Evolutionary conservation across 179 eudicot species (phyloP).

Genomic region (Silene vulgaris): DNA sequence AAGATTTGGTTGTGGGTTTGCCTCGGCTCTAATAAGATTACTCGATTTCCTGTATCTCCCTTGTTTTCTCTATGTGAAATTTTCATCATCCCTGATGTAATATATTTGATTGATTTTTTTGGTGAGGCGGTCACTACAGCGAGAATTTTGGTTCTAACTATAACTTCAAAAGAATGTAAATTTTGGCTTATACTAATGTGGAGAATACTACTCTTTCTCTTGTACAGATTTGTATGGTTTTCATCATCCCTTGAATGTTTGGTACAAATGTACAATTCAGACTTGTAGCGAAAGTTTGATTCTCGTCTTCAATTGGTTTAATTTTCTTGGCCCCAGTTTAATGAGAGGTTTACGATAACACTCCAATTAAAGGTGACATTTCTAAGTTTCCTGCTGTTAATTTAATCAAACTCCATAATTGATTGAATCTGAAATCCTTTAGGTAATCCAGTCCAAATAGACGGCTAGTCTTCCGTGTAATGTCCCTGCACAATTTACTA

Average conservation of each 20-base stretch:
- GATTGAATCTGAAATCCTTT: not conserved
- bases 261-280: not conserved
- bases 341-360: not conserved
- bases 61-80: slow-evolving; percentile 2
- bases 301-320: not conserved
- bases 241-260: not conserved
- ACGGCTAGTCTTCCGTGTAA: no score
- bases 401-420: not conserved
- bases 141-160: slow-evolving; percentile 26
- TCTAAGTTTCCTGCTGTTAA: not conserved
- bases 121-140: slow-evolving; percentile 26
- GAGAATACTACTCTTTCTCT: slow-evolving; percentile 16
- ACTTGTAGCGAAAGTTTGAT: not conserved
- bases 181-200: slow-evolving; percentile 8
- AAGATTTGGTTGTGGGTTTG: slow-evolving; percentile 29
- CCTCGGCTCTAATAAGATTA: slow-evolving; percentile 26
- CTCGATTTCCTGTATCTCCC: slow-evolving; percentile 12
- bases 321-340: not conserved
- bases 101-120: slow-evolving; percentile 28
- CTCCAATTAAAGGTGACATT: not conserved
- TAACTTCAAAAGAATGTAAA: slow-evolving; percentile 23
- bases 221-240: not conserved
- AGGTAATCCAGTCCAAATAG: no score
- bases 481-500: no score
- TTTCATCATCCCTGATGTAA: slow-evolving; percentile 30